Evolutionary conservation across 495 filamentous ascomycete genomes (phyloP), one percentile per base, ranked within the genome.

Genomic region (Staphylotrichum longicolle): DNA sequence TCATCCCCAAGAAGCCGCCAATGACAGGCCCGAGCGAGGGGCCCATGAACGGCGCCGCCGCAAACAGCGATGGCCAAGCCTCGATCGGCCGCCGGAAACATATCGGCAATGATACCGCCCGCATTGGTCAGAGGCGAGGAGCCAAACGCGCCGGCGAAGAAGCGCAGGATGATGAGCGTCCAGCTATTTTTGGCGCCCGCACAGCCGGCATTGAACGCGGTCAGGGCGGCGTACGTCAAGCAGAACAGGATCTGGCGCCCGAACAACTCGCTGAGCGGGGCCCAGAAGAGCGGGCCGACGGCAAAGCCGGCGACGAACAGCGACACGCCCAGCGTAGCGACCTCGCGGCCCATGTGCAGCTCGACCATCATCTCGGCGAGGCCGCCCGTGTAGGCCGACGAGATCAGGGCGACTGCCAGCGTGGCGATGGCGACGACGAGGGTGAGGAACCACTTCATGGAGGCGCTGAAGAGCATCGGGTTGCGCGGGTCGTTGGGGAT

Each of bases 241-340:
- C 85, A 77, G 72, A 88, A 91, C 14, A 89, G 75, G 49, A 85
- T 70, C 69, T 90, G 86, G 35, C 90, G 83, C 27, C 90, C 90
- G 12, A 57, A 62, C 64, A 60, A 59, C 66, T 65, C 69, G 46
- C 58, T 66, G 12, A 88, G 69, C 9, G 86, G 86, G 57, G 84
- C 85, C 80, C 86, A 89, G 6, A 88, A 67, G 63, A 88, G 63
- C 41, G 83, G 86, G 40, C 85, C 85, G 54, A 88, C 65, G 20
- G 87, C 87, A 66, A 91, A 89, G 4, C 89, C 88, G n/a, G 89
- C 57, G n/a, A 91, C 88, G 73, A 90, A 91, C 54, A 91, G 77
- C 33, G 88, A 90, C 14, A 91, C 74, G 49, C 88, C 89, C 0
- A 91, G 74, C 33, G 84, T 85, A 20, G 82, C 83, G 2, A 91